These are phyloP conservation scores for Pulveroboletus sp. DNA, from an alignment of 768 basidiomycete genomes.

Conservation along the genomic window DNA sequence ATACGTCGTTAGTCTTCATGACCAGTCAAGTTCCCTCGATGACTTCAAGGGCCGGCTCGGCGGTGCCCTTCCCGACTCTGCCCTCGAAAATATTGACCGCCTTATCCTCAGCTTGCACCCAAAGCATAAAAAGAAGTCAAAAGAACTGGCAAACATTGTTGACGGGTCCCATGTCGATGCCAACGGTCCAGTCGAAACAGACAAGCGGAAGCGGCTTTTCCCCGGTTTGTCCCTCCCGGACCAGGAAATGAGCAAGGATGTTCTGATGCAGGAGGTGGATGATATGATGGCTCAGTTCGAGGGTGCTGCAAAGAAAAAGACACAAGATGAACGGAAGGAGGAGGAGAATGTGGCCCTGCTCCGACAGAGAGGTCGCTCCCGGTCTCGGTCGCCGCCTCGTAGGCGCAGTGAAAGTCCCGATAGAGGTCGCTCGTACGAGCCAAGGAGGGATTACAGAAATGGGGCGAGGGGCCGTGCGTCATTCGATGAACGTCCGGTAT, in stretches of 20 bases:
- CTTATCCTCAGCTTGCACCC: slow-evolving; percentile 94
- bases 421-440: slow-evolving; percentile 49
- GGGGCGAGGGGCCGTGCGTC: slow-evolving; percentile 34
- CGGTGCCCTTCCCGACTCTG: slow-evolving; percentile 83
- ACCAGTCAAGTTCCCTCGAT: slow-evolving; percentile 70
- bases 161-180: slow-evolving; percentile 27
- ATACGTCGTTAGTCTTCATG: slow-evolving; percentile 90
- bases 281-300: slow-evolving; percentile 81
- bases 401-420: slow-evolving; percentile 59
- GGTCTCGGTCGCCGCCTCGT: slow-evolving; percentile 45
- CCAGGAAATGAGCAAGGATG: slow-evolving; percentile 67
- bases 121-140: slow-evolving; percentile 79
- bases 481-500: slow-evolving; percentile 78
- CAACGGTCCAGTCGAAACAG: slow-evolving; percentile 49
- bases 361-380: slow-evolving; percentile 50
- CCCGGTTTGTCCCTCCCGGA: slow-evolving; percentile 87
- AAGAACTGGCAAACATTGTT: slow-evolving; percentile 37
- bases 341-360: slow-evolving; percentile 57
- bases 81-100: slow-evolving; percentile 91
- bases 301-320: slow-evolving; percentile 61
- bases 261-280: slow-evolving; percentile 84
- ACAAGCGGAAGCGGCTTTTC: slow-evolving; percentile 82
- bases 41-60: slow-evolving; percentile 82
- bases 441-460: slow-evolving; percentile 40
- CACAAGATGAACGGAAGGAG: slow-evolving; percentile 37